Conservation (phyloP, 331 rosid genomes). For the Spiraea crenata region DNA sequence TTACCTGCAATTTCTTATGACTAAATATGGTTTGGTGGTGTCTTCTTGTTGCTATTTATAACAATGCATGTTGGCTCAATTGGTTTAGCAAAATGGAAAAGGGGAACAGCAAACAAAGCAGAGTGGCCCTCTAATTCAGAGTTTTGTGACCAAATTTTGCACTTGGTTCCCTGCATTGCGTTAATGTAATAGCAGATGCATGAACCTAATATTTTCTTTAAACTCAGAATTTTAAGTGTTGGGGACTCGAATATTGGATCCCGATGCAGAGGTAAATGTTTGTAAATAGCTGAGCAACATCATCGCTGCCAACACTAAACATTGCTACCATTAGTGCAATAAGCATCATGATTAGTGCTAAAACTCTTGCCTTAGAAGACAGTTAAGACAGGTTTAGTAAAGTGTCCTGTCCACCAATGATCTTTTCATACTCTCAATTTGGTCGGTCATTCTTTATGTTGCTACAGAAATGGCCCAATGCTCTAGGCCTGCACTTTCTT, state of each 20-base stretch:
- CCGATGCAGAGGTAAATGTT: too few species aligned
- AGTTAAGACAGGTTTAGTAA: conserved; percentile 23
- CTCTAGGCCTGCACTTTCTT: background rate
- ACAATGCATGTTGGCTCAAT: background rate
- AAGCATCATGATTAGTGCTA: conserved; percentile 29
- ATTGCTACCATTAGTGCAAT: conserved; percentile 9
- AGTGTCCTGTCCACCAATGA: conserved; percentile 15
- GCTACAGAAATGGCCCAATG: too few species aligned
- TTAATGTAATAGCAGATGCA: background rate
- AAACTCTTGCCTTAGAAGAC: conserved; percentile 44
- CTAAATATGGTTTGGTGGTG: background rate
- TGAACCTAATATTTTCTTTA: background rate
- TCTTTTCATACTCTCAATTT: conserved; percentile 19
- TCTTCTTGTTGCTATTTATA: background rate
- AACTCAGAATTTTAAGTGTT: background rate
- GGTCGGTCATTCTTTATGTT: conserved; percentile 32
- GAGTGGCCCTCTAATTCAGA: background rate
- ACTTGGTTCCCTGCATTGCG: background rate
- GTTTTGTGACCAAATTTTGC: conserved; percentile 2
- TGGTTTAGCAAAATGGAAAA: background rate
- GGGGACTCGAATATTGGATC: background rate
- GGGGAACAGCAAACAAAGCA: background rate
- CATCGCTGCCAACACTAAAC: conserved; percentile 13
- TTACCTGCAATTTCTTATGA: background rate
- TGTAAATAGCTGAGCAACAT: too few species aligned